A percentile compares a stretch with the other conserved stretches of the same genome.
Conservation (phyloP, 169 alveolate genomes). For the Eimeria mitis region DNA sequence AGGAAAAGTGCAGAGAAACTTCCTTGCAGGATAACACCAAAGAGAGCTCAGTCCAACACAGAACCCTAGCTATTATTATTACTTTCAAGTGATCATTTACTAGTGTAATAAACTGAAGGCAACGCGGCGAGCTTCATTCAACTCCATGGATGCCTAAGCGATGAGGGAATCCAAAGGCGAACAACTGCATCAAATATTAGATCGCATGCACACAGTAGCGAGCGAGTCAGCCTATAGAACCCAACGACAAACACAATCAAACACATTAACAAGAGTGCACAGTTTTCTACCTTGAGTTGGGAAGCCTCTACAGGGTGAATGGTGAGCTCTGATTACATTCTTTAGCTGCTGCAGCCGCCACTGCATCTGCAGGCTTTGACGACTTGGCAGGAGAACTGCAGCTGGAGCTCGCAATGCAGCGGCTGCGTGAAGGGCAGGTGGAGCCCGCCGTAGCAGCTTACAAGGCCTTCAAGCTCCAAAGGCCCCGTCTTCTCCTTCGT, state of each 20-base stretch:
- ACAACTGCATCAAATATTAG: not conserved
- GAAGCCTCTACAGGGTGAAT: not conserved
- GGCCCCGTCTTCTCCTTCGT: conserved; percentile 86
- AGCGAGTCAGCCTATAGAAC: not conserved
- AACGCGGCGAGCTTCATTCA: not conserved
- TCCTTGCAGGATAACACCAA: too few relatives aligned
- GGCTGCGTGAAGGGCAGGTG: conserved; percentile 89
- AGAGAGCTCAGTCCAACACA: too few relatives aligned
- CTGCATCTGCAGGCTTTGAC: conserved; percentile 84
- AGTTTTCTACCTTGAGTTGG: too few relatives aligned
- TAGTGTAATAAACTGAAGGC: not conserved
- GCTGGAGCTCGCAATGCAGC: conserved; percentile 91
- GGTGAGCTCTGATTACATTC: not conserved
- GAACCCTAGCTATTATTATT: too few relatives aligned
- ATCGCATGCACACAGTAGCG: not conserved
- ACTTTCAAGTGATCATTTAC: too few relatives aligned
- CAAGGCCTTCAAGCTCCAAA: conserved; percentile 93
- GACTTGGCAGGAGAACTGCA: conserved; percentile 94
- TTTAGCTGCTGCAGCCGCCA: not conserved
- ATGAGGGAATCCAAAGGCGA: not conserved
- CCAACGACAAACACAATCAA: not conserved
- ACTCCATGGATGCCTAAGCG: not conserved
- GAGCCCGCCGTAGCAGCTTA: conserved; percentile 92
- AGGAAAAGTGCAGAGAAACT: too few relatives aligned
- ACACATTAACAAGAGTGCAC: too few relatives aligned